Base-by-base conservation (phyloP, 2,329 filamentous ascomycete genomes). In the Nothomitra cinnamomea region DNA sequence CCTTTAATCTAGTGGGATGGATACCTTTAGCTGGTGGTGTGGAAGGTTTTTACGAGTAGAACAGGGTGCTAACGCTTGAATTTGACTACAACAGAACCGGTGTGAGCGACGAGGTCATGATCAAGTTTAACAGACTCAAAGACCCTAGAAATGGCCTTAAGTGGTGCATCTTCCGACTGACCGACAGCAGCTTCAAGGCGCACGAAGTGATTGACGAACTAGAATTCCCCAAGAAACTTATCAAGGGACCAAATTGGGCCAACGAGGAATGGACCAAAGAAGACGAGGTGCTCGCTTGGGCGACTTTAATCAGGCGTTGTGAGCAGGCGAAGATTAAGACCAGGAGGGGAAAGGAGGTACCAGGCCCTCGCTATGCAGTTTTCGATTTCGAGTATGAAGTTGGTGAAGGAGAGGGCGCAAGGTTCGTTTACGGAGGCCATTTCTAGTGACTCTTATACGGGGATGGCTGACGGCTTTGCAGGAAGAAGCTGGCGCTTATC, bases 371-470 rank as follows among this genome's bases (percentile, higher is more conserved):
- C 68, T 92, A 89, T 67, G 86, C 85, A 59, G 80, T 92, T 65
- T 92, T 86, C 70, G 86, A 92, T 70, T 83, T 92, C 67, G 76
- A 85, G 72, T 92, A 87, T 72, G 76, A 76, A 60, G 75, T 85
- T 58, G 76, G 77, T 56, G 77, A 75, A 55, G 84, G 83, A 61
- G 85, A 88, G 70, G 85, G 85, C 63, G 73, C 74, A 65, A 79
- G 83, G 79, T 82, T 77, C 57, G 67, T 32, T 17, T 49, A 24
- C 15, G 17, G 8, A n/a, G n/a, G 2, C 17, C 36, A 15, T 41
- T 50, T 32, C 10, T 17, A 38, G 60, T 61, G 50, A 60, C 41
- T 49, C 38, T 24, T 13, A 49, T n/a, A 10, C 17, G 24, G 13
- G 19, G 8, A 19, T 12, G 36, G 35, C 56, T 63, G 64, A 60